Conservation (phyloP, 139 green algal genomes). For the Chlorella sorokiniana region DNA sequence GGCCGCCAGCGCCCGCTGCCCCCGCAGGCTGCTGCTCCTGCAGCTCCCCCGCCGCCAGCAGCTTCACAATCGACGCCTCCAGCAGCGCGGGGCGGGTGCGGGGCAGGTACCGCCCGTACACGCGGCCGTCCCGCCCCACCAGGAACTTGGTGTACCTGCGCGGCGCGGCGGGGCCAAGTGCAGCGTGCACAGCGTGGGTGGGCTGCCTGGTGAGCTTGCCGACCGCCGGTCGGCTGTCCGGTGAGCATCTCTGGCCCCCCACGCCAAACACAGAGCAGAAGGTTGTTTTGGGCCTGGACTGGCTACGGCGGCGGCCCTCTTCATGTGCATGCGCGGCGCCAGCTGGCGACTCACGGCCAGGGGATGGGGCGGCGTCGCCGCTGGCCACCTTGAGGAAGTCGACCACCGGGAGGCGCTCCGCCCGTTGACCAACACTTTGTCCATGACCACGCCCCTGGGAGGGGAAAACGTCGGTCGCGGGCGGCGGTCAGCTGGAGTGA, state of each 20-base stretch:
- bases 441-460: neutral
- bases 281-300: too few relatives aligned
- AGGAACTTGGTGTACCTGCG: neutral
- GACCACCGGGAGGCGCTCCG: neutral
- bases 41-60: neutral
- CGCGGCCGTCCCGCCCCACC: neutral
- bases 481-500: too few relatives aligned
- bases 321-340: too few relatives aligned
- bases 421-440: neutral
- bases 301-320: too few relatives aligned
- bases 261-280: too few relatives aligned
- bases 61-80: neutral
- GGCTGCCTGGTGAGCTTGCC: too few relatives aligned
- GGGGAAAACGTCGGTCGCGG: neutral
- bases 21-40: neutral
- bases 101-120: constrained; percentile 8
- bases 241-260: too few relatives aligned
- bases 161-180: neutral
- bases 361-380: neutral
- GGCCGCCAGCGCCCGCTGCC: neutral
- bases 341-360: constrained; percentile 15
- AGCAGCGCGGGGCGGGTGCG: neutral
- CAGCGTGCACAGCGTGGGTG: neutral
- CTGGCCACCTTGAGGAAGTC: neutral
- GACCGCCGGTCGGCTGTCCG: too few relatives aligned